Evolutionary conservation across 192 early-diverging fungal genomes (phyloP).

Genomic region (Gamsiella multidivaricata): DNA sequence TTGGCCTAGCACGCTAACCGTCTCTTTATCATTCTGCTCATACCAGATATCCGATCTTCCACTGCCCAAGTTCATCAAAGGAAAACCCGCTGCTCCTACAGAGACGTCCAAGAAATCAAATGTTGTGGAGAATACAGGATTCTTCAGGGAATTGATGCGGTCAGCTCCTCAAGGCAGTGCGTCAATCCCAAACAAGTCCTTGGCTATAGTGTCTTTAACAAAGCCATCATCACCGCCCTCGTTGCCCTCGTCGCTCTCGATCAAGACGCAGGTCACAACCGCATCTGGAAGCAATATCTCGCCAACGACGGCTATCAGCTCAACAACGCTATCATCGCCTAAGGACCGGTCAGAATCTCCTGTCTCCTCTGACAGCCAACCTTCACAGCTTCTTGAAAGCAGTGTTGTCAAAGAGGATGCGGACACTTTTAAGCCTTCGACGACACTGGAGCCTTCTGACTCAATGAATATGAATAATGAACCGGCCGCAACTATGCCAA

Average conservation of each 20-base stretch:
- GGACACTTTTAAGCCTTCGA: too few species aligned
- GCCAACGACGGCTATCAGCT: background rate
- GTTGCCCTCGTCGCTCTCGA: background rate
- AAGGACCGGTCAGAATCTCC: too few species aligned
- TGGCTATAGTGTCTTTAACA: background rate
- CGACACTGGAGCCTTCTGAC: too few species aligned
- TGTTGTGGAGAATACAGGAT: constrained; percentile 10
- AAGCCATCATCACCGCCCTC: background rate
- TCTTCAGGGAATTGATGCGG: constrained; percentile 23
- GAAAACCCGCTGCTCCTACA: background rate
- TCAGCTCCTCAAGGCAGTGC: background rate
- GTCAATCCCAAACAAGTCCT: background rate
- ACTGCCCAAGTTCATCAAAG: constrained; percentile 39
- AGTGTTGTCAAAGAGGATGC: background rate
- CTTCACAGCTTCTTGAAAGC: background rate
- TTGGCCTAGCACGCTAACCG: background rate
- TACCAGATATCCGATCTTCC: constrained; percentile 3
- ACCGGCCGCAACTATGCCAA: background rate
- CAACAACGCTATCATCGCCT: too few species aligned
- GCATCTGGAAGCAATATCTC: background rate
- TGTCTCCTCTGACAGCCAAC: background rate
- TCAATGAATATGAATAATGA: too few species aligned
- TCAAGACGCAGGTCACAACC: background rate
- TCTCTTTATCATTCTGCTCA: background rate
- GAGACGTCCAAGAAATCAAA: constrained; percentile 24